These are phyloP conservation scores for Sphaerulina musiva DNA, from an alignment of 2,329 filamentous ascomycete genomes.

Conservation along the genomic window DNA sequence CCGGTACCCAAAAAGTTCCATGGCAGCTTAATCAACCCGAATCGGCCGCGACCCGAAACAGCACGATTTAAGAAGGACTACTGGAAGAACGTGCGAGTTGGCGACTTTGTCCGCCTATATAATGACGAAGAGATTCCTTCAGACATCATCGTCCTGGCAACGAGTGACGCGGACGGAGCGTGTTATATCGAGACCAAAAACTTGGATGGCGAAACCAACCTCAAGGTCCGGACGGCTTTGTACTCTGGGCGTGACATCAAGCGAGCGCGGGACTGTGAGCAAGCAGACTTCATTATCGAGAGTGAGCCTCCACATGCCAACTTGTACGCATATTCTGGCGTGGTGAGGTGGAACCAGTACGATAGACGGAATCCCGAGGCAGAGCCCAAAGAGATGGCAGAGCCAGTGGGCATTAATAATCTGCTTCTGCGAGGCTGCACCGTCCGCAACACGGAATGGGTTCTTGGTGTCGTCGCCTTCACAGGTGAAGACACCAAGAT, in stretches of 20 bases:
- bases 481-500: constrained; percentile 97
- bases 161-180: constrained; percentile 85
- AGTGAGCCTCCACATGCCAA: constrained; percentile 90
- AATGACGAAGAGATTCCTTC: constrained; percentile 94
- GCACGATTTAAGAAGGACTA: constrained; percentile 86
- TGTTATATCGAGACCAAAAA: constrained; percentile 99
- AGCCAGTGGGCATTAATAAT: constrained; percentile 93
- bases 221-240: constrained; percentile 88
- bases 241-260: constrained; percentile 75
- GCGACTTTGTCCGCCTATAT: constrained; percentile 93
- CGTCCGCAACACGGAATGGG: constrained; percentile 92
- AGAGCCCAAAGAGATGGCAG: constrained; percentile 70
- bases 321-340: constrained; percentile 88
- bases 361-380: constrained; percentile 57
- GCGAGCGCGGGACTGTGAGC: constrained; percentile 88
- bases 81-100: constrained; percentile 93
- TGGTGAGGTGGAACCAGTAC: constrained; percentile 76
- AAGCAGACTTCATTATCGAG: constrained; percentile 77
- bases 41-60: constrained; percentile 57
- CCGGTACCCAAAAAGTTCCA: constrained; percentile 47
- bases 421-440: constrained; percentile 88
- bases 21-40: constrained; percentile 68
- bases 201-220: constrained; percentile 91
- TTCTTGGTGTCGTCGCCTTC: constrained; percentile 84
- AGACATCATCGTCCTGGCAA: constrained; percentile 85